Base-by-base conservation (phyloP, 1,284 basidiomycete genomes). In the Irpex rosettiformis region DNA sequence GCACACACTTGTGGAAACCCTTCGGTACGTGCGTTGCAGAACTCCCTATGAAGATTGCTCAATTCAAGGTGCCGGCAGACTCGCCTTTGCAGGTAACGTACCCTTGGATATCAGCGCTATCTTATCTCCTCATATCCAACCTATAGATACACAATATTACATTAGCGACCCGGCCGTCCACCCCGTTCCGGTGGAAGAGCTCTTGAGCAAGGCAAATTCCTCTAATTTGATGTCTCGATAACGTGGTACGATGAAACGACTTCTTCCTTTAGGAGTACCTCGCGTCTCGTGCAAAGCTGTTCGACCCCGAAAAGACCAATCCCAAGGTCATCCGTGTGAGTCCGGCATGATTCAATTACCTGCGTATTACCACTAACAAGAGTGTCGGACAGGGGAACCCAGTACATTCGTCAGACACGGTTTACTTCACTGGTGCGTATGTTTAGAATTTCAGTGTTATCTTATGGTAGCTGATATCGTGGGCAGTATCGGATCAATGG, bases 91-190 rank as follows among this genome's bases (percentile, higher is more conserved):
- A 33, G 57, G 57, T 58, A 10, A n/a, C 16, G 30, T 56, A 0
- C 45, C 27, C 28, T 29, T 27, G 5, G 10, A 3, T 22, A 43
- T 49, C n/a, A 22, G 28, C 13, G 2, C 7, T 3, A 28, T 18
- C n/a, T 55, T 24, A 22, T 4, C 33, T 13, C 13, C n/a, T 55
- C 24, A 22, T 4, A 29, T 13, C 45, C 55, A 91, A 91, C 40
- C 79, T 93, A 22, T 87, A 87, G 94, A 96, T 65, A 89, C 87
- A 29, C 85, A 90, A 67, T 91, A 90, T 75, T 97, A 91, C 71
- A 89, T 98, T 21, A 82, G 92, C 1, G 96, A 98, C 70, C 95
- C 95, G 0, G 84, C 89, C 1, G 78, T 90, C 29, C 78, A 78
- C 37, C 77, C 87, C 56, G 78, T 94, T 2, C 94, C 94, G 0